Percentiles rank a stretch among this genome's conserved stretches.
phyloP scores from a whole-genome alignment of 2,329 filamentous ascomycete genomes.

The Penicillium nordicum region DNA sequence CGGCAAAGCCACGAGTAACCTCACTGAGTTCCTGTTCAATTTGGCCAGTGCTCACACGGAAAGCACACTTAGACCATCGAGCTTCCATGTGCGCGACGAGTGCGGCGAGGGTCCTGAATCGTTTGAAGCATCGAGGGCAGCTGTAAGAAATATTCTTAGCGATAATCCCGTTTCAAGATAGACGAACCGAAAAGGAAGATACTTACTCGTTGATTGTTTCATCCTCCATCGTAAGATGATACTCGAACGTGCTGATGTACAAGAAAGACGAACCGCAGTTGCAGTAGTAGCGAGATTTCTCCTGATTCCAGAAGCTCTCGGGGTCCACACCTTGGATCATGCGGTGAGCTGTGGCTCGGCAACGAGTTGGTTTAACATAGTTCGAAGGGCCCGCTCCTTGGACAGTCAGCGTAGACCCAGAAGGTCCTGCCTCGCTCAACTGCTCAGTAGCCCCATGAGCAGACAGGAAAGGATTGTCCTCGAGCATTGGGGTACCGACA shows the following conservation, averaged over 20 bases:
- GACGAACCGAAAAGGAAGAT: no score
- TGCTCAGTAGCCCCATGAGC: background rate
- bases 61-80: constrained; percentile 33
- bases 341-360: background rate
- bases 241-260: background rate
- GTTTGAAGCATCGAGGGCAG: constrained; percentile 40
- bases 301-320: constrained; percentile 26
- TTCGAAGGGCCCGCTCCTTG: background rate
- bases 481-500: background rate
- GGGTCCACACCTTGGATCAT: constrained; percentile 15
- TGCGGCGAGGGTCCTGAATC: constrained; percentile 38
- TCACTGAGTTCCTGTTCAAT: constrained; percentile 39
- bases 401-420: background rate
- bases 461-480: background rate
- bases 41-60: constrained; percentile 24
- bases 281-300: constrained; percentile 34
- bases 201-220: constrained; percentile 12
- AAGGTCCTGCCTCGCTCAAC: background rate
- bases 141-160: constrained; percentile 15
- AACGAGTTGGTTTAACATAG: background rate
- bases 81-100: constrained; percentile 44
- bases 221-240: background rate
- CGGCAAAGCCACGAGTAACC: constrained; percentile 35
- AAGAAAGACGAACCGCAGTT: constrained; percentile 24
- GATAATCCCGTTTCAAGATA: background rate